A percentile compares a stretch with the other conserved stretches of the same genome.
phyloP scores from a whole-genome alignment of 139 green algal genomes.

The Auxenochlorella pyrenoidosa region DNA sequence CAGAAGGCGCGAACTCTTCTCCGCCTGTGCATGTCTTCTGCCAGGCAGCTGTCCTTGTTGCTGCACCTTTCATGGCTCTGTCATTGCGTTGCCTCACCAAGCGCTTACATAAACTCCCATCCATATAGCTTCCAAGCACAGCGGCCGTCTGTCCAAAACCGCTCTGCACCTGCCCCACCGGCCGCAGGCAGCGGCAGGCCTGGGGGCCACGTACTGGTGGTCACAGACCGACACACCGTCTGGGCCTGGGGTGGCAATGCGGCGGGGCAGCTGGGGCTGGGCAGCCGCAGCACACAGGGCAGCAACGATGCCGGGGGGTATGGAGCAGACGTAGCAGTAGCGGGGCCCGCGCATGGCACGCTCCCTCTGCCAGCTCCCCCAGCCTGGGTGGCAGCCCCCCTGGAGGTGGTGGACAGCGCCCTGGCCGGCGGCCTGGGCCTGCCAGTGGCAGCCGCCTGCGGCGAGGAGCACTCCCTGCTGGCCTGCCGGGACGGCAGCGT shows the following conservation, averaged over 20 bases:
- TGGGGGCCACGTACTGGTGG: conserved; percentile 29
- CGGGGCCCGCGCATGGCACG: background rate
- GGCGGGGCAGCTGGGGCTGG: conserved; percentile 37
- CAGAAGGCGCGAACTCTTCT: background rate
- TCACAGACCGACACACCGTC: conserved; percentile 21
- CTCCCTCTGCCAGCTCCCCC: background rate
- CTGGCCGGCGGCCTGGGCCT: background rate
- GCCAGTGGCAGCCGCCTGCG: background rate
- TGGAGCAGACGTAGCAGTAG: background rate
- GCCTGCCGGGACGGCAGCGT: background rate
- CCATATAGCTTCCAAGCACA: no score
- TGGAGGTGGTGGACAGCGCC: background rate
- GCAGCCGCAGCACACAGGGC: background rate
- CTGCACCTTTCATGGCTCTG: background rate
- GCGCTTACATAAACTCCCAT: background rate
- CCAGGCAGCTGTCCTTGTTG: background rate
- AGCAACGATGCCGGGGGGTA: background rate
- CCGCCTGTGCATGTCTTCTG: background rate
- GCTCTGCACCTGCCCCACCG: no score
- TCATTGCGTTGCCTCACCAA: background rate
- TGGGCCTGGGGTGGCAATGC: conserved; percentile 36
- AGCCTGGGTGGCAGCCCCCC: background rate
- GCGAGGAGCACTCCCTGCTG: conserved; percentile 22
- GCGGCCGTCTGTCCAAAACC: no score
- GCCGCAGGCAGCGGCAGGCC: conserved; percentile 17